These are phyloP conservation scores for Pseudozyma tsukubaensis DNA, from an alignment of 1,284 basidiomycete genomes.

Conservation along the genomic window DNA sequence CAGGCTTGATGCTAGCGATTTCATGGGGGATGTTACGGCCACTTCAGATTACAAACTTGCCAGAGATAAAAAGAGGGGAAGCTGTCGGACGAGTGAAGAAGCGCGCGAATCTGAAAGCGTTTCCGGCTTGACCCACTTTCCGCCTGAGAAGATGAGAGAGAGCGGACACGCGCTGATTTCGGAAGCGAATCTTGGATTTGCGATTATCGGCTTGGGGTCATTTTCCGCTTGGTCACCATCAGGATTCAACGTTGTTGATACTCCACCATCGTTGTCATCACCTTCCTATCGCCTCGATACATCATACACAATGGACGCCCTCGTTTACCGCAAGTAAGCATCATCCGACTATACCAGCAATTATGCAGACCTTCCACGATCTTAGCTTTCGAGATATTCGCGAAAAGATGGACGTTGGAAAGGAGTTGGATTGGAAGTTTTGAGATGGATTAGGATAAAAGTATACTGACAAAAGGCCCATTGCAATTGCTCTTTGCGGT, in stretches of 20 bases:
- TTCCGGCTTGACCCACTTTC: conserved; percentile 24
- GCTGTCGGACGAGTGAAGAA: conserved; percentile 21
- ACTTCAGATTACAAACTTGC: not conserved
- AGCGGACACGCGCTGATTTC: conserved; percentile 6
- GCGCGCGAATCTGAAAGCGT: conserved; percentile 8
- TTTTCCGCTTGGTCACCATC: conserved; percentile 22
- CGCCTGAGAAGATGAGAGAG: not conserved
- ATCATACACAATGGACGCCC: conserved; percentile 55
- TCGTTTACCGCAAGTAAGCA: conserved; percentile 59
- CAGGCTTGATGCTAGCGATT: not conserved
- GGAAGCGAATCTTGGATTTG: conserved; percentile 35
- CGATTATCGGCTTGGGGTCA: conserved; percentile 14
- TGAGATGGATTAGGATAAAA: too few species aligned
- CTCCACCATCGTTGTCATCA: conserved; percentile 32
- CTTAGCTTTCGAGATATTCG: too few species aligned
- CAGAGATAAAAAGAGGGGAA: not conserved
- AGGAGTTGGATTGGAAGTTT: too few species aligned
- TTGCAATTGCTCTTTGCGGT: too few species aligned
- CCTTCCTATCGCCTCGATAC: conserved; percentile 5
- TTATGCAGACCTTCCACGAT: too few species aligned
- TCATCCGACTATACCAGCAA: not conserved
- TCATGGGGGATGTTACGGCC: too few species aligned
- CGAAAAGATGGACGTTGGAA: too few species aligned
- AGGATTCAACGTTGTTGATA: not conserved
- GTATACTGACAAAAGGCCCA: too few species aligned